Base-by-base conservation (phyloP, 495 filamentous ascomycete species). In the Emericellopsis terricola region DNA sequence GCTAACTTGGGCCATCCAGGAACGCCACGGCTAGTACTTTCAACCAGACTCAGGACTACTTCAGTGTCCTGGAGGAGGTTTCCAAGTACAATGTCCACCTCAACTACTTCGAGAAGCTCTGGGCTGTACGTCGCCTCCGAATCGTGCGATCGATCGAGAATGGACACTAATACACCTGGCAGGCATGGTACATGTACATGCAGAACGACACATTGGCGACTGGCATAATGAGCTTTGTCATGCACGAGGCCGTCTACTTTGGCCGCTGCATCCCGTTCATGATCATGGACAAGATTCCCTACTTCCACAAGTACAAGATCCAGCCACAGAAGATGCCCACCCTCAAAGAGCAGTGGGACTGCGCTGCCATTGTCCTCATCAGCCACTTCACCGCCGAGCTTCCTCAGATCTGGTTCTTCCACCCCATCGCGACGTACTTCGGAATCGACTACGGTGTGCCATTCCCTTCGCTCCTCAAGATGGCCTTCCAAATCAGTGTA, bases 401-500 rank as follows among this genome's bases (percentile, higher is more conserved):
- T 3, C 87, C 89, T 28, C 91, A 96, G 55, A 97, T 97, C 49
- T 97, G 89, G 89, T 70, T 94, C 37, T 97, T 97, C 67, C 89
- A 97, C 59, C 89, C 89, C n/a, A 76, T 96, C 69, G 87, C 86
- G 23, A 78, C 85, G 50, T 91, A 71, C 54, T 84, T 83, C 52
- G 91, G 91, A 44, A 76, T 97, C 50, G 64, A 72, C 14, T 94
- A 81, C 37, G 71, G 76, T 31, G 78, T 94, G 31, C 89, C 91
- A 6, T 97, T 97, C 65, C 89, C 89, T 8, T 56, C 72, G 7
- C 38, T 79, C 42, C 74, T 69, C 51, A 91, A 72, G 36, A 97
- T 97, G 67, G 79, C 78, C 33, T 77, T 78, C 45, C 89, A 97
- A 38, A 92, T 97, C 38, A 69, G 76, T 24, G 63, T 94, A 48